These are phyloP conservation scores for Pholiota molesta DNA, from an alignment of 768 basidiomycete species.

Conservation along the genomic window DNA sequence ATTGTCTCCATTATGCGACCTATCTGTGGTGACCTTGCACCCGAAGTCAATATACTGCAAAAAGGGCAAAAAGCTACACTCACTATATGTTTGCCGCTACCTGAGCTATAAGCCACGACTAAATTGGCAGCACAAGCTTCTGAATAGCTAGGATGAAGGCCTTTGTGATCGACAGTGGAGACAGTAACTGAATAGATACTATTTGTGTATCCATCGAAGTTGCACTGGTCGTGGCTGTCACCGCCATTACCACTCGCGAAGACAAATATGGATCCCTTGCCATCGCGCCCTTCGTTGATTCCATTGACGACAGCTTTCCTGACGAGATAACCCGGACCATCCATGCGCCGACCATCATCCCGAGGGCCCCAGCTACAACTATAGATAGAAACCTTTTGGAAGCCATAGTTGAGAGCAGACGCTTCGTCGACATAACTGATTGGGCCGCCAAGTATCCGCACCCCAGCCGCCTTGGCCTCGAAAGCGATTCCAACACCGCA, in stretches of 20 bases:
- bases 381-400: constrained; percentile 86
- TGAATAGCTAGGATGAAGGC: constrained; percentile 92
- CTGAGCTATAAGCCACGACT: constrained; percentile 93
- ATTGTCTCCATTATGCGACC: constrained; percentile 52
- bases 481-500: constrained; percentile 96
- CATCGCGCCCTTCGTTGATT: constrained; percentile 81
- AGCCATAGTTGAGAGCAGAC: constrained; percentile 92
- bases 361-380: constrained; percentile 98
- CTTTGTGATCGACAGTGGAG: constrained; percentile 87
- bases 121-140: constrained; percentile 96
- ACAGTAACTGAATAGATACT: constrained; percentile 95
- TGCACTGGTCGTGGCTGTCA: constrained; percentile 90
- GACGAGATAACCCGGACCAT: constrained; percentile 87
- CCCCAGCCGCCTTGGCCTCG: constrained; percentile 84
- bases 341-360: constrained; percentile 92
- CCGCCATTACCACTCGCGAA: constrained; percentile 98
- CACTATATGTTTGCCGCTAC: constrained; percentile 90
- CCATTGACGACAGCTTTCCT: constrained; percentile 93
- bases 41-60: constrained; percentile 1
- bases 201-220: constrained; percentile 99
- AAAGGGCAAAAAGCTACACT: constrained; percentile 32
- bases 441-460: constrained; percentile 91
- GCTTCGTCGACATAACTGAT: constrained; percentile 97
- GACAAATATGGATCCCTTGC: constrained; percentile 91
- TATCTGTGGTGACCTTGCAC: constrained; percentile 86